phyloP scores from a whole-genome alignment of 2,329 filamentous ascomycete species.

The Blastomyces silverae region DNA sequence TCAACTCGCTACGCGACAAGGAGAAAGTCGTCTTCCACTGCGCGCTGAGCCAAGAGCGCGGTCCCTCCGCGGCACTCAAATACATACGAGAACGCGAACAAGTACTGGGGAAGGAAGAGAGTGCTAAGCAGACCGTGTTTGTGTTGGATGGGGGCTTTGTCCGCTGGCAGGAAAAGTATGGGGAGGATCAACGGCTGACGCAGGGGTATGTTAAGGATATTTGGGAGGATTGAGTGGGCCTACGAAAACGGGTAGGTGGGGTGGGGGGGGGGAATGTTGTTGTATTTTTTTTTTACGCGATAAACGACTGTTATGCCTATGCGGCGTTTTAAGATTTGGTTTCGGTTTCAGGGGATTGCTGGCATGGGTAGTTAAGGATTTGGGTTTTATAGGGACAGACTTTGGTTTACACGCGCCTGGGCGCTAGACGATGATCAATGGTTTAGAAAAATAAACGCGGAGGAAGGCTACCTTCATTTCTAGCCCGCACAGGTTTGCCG shows the following conservation, averaged over 20 bases:
- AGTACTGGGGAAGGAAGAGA: slow-evolving; percentile 39
- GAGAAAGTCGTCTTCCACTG: slow-evolving; percentile 92
- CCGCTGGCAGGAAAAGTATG: slow-evolving; percentile 78
- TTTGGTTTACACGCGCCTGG: not conserved
- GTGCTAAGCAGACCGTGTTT: slow-evolving; percentile 61
- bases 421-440: not conserved
- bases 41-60: slow-evolving; percentile 81
- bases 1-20: slow-evolving; percentile 67
- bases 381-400: not conserved
- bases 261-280: not conserved
- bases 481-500: not conserved
- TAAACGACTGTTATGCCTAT: not conserved
- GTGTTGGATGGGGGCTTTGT: slow-evolving; percentile 79
- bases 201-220: slow-evolving; percentile 78
- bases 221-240: slow-evolving; percentile 57
- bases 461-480: not conserved
- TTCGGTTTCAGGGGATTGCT: not conserved
- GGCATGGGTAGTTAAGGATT: not conserved
- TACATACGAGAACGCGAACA: slow-evolving; percentile 61
- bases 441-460: not conserved
- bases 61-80: slow-evolving; percentile 72
- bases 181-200: slow-evolving; percentile 70
- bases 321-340: not conserved
- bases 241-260: not conserved
- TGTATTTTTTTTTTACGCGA: slow-evolving; percentile 7